Conservation (phyloP, 2,329 filamentous ascomycete genomes). For the Lachnellula willkommii region DNA sequence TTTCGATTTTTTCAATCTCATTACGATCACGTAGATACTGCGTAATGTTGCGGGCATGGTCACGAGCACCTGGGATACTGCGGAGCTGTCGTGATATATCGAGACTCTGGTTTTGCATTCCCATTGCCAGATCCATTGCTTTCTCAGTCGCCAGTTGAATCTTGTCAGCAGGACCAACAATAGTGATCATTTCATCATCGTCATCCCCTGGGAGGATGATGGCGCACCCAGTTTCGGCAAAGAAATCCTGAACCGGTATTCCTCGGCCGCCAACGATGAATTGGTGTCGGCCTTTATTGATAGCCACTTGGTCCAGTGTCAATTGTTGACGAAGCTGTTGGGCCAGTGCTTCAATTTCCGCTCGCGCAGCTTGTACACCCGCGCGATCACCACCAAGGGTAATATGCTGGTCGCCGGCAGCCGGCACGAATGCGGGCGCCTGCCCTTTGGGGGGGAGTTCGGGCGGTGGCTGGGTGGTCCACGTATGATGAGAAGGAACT, state of each 20-base stretch:
- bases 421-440: constrained; percentile 63
- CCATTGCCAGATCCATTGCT: constrained; percentile 81
- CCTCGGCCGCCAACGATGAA: constrained; percentile 88
- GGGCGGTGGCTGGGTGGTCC: constrained; percentile 62
- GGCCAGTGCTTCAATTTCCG: constrained; percentile 73
- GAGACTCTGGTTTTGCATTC: constrained; percentile 77
- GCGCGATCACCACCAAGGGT: constrained; percentile 78
- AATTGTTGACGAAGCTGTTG: constrained; percentile 71
- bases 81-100: constrained; percentile 78
- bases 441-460: constrained; percentile 56
- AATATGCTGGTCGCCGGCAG: constrained; percentile 70
- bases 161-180: constrained; percentile 72
- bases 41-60: constrained; percentile 80
- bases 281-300: constrained; percentile 84
- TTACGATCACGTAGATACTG: constrained; percentile 79
- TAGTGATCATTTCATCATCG: constrained; percentile 73
- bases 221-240: constrained; percentile 83
- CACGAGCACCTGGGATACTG: constrained; percentile 64
- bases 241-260: constrained; percentile 76
- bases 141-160: constrained; percentile 72
- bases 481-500: constrained; percentile 76
- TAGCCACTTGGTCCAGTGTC: constrained; percentile 70
- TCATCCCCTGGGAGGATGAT: constrained; percentile 73
- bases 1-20: constrained; percentile 78
- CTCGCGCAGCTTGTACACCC: constrained; percentile 73